Evolutionary conservation across 805 yeast species (phyloP), one percentile per base, ranked within the genome.

Genomic region (Clavispora santaluciae): DNA sequence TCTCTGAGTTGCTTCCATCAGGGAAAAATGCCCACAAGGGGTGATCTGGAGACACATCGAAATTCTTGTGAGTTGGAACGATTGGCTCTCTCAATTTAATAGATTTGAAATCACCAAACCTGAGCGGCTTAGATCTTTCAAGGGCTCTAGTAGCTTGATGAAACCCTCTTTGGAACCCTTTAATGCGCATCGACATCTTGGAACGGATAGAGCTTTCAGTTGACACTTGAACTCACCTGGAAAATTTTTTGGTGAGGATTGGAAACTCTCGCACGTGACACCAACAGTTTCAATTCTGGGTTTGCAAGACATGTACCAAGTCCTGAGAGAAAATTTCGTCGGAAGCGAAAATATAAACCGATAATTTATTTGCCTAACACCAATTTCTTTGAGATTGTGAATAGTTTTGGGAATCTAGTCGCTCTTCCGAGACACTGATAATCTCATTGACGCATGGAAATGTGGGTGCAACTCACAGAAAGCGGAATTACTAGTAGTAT

Each of bases 11-110:
- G 48, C 60, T 58, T 4, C 71, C 74, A 4, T 57, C 59, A 10
- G 66, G 62, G 68, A 91, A 93, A 60, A 93, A 93, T 54, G 86
- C 90, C 96, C 96, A 93, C 48, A 93, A 72, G 22, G 98, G 99
- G 64, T 93, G 99, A 59, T 84, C 85, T 5, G 83, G 91, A 11
- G 79, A 75, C 24, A 86, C 85, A 44, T 73, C 73, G 40, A 90
- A 72, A 61, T 86, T 86, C 48, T 74, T 70, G 40, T 76, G 81
- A 2, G 93, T 76, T 12, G 99, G 98, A 11, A 86, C 76, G 50
- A 93, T 83, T 12, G 98, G 98, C 10, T 84, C 76, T 41, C 91
- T 76, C 49, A 90, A 73, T 48, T 70, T 66, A 46, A 84, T 63
- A 33, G 61, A 53, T 3, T 73, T 68, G 37, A 56, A 44, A 40